phyloP scores from a whole-genome alignment of 768 basidiomycete genomes.

The Russula emetica region DNA sequence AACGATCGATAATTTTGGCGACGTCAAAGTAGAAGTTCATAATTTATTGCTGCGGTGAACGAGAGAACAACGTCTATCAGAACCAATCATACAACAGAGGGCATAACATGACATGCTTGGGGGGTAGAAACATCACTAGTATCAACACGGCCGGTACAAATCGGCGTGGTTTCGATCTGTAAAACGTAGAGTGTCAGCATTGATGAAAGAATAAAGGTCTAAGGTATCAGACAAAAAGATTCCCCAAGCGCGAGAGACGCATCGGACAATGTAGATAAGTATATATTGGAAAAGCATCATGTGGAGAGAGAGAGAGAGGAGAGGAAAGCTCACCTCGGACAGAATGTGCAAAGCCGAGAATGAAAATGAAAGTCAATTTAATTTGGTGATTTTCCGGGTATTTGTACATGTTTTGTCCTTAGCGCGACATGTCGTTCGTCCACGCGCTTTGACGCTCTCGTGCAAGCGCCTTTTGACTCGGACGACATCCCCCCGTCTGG shows the following conservation, averaged over 20 bases:
- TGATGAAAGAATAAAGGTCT: background rate
- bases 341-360: too few relatives aligned
- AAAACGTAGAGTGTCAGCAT: constrained; percentile 7
- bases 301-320: constrained; percentile 13
- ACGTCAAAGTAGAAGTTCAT: constrained; percentile 99
- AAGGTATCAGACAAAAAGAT: constrained; percentile 24
- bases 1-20: constrained; percentile 73
- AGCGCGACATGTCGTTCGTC: background rate
- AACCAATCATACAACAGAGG: constrained; percentile 1
- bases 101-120: constrained; percentile 18
- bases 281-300: constrained; percentile 50
- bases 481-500: constrained; percentile 3
- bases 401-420: constrained; percentile 19
- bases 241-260: constrained; percentile 50
- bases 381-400: background rate
- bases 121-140: constrained; percentile 13
- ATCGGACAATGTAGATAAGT: constrained; percentile 93
- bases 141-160: constrained; percentile 10
- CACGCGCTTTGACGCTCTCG: background rate
- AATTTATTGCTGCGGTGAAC: constrained; percentile 25
- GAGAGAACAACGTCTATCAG: constrained; percentile 15
- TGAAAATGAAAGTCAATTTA: background rate
- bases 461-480: constrained; percentile 2
- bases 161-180: background rate
- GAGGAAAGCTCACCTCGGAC: constrained; percentile 15